Conservation (phyloP, 176 grass and related monocot species). For the Oryza meridionalis region DNA sequence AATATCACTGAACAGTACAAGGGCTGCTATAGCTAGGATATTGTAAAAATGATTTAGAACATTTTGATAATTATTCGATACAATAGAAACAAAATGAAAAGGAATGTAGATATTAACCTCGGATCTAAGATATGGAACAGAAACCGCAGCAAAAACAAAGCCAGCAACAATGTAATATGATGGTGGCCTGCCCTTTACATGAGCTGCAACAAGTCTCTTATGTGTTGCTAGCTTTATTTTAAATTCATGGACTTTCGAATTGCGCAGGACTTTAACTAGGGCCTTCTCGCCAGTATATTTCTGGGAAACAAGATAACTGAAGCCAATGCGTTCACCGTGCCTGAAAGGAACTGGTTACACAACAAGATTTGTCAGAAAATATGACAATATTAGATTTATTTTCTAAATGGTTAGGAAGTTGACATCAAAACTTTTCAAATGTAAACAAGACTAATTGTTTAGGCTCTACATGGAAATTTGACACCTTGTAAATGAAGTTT, state of each 20-base stretch:
- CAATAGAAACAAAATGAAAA: background rate
- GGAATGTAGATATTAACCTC: conserved; percentile 61
- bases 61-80: background rate
- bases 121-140: conserved; percentile 96
- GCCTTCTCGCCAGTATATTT: conserved; percentile 97
- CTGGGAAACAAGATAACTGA: conserved; percentile 96
- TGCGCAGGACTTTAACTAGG: conserved; percentile 70
- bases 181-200: conserved; percentile 85
- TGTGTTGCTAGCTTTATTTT: conserved; percentile 87
- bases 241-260: conserved; percentile 79
- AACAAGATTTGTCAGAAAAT: conserved; percentile 32
- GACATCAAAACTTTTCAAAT: background rate
- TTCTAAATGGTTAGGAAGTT: background rate
- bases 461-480: background rate
- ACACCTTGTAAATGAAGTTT: background rate
- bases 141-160: conserved; percentile 87
- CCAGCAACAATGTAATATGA: conserved; percentile 99
- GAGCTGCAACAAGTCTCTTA: conserved; percentile 82
- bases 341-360: conserved; percentile 83
- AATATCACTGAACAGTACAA: background rate
- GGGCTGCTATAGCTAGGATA: background rate
- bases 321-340: conserved; percentile 95
- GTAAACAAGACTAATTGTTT: background rate
- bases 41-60: background rate
- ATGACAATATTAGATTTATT: background rate